phyloP scores from a whole-genome alignment of 1,284 basidiomycete species.

The Microbotryum lychnidis-dioicae region DNA sequence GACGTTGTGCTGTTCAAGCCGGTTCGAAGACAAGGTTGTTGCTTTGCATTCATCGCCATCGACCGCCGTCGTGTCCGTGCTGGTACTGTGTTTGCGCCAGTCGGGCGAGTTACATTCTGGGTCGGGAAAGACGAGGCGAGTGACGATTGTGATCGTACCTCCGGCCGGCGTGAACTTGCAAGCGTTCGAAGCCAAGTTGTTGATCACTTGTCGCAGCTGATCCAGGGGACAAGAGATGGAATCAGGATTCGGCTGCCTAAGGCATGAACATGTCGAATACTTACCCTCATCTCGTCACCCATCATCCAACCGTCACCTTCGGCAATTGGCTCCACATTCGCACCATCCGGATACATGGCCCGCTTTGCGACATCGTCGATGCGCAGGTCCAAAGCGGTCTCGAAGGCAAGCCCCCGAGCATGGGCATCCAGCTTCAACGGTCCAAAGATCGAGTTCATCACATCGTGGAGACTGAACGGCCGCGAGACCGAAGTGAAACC shows the following conservation, averaged over 20 bases:
- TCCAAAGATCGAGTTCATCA: conserved; percentile 68
- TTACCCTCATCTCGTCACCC: conserved; percentile 69
- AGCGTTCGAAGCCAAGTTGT: conserved; percentile 44
- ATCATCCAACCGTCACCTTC: conserved; percentile 58
- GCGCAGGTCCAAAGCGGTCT: conserved; percentile 59
- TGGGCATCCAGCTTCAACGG: conserved; percentile 66
- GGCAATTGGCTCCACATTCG: conserved; percentile 39
- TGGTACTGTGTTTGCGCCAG: too few species aligned
- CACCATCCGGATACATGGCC: conserved; percentile 16
- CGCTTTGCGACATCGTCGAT: conserved; percentile 56
- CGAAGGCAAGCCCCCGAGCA: conserved; percentile 58
- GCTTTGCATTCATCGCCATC: too few species aligned
- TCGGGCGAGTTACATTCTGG: neutral
- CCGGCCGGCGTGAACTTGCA: conserved; percentile 66
- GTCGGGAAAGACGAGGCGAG: conserved; percentile 51
- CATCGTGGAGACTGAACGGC: conserved; percentile 74
- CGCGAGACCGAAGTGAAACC: conserved; percentile 61
- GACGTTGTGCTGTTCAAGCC: conserved; percentile 20
- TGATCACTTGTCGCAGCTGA: conserved; percentile 25
- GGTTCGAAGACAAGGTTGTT: conserved; percentile 7
- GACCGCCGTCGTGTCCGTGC: too few species aligned
- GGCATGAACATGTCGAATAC: conserved; percentile 16
- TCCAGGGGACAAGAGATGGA: too few species aligned
- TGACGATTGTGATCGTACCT: conserved; percentile 55
- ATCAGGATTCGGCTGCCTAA: conserved; percentile 34